phyloP scores from a whole-genome alignment of 2,329 filamentous ascomycete species.

The Exophiala spinifera region DNA sequence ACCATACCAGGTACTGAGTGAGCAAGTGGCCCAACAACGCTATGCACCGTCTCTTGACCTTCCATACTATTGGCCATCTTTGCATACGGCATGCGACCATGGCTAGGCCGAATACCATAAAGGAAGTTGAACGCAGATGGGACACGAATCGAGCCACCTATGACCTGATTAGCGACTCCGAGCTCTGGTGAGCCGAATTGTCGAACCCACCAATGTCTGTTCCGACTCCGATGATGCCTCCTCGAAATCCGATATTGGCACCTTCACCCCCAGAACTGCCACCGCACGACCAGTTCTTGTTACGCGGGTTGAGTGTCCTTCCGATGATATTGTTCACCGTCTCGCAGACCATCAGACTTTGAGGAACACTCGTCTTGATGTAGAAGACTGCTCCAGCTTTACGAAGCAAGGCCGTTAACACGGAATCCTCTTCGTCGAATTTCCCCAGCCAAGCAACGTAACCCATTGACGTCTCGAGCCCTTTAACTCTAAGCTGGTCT shows the following conservation, averaged over 20 bases:
- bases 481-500: slow-evolving; percentile 31
- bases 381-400: slow-evolving; percentile 54
- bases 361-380: slow-evolving; percentile 58
- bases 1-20: slow-evolving; percentile 48
- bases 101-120: slow-evolving; percentile 54
- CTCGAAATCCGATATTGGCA: slow-evolving; percentile 59
- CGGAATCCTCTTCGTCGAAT: slow-evolving; percentile 6
- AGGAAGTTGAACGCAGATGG: slow-evolving; percentile 57
- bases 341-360: slow-evolving; percentile 68
- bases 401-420: slow-evolving; percentile 39
- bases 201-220: slow-evolving; percentile 55
- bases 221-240: slow-evolving; percentile 60
- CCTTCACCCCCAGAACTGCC: slow-evolving; percentile 67
- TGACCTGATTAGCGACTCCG: not conserved
- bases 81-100: slow-evolving; percentile 52
- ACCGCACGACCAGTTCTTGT: slow-evolving; percentile 55
- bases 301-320: slow-evolving; percentile 60
- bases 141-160: slow-evolving; percentile 53
- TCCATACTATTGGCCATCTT: slow-evolving; percentile 60
- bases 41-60: slow-evolving; percentile 61
- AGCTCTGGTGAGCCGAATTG: not conserved
- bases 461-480: slow-evolving; percentile 15
- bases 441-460: slow-evolving; percentile 3
- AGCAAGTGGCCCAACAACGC: slow-evolving; percentile 62
- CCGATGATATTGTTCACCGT: slow-evolving; percentile 65